Percentiles rank a stretch among this genome's conserved stretches.
Conservation (phyloP, 2,329 filamentous ascomycete species). For the Paracorniculantispora psalliotae region DNA sequence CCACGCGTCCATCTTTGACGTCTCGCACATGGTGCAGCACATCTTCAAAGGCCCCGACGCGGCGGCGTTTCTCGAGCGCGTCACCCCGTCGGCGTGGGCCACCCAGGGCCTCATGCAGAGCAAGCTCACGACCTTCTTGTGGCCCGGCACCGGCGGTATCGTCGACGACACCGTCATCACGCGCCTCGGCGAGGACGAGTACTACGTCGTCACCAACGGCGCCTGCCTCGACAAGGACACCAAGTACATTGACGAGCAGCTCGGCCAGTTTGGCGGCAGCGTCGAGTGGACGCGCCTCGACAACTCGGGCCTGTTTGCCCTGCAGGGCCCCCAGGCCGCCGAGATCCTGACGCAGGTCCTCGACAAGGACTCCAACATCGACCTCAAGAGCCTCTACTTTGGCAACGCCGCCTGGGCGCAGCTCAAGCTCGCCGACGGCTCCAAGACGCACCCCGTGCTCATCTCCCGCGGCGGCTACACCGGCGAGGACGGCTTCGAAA, state of each 20-base stretch:
- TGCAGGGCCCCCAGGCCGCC: conserved; percentile 79
- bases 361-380: conserved; percentile 35
- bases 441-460: conserved; percentile 41
- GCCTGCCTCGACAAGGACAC: conserved; percentile 87
- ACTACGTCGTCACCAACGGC: conserved; percentile 95
- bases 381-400: conserved; percentile 72
- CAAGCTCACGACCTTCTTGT: conserved; percentile 79
- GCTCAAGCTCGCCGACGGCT: conserved; percentile 55
- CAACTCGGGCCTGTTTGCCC: conserved; percentile 73
- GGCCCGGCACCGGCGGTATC: conserved; percentile 78
- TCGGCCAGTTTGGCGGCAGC: conserved; percentile 52
- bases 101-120: conserved; percentile 63
- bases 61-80: conserved; percentile 71
- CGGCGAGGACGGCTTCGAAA: conserved; percentile 96
- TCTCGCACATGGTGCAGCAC: conserved; percentile 95
- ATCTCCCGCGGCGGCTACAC: conserved; percentile 92
- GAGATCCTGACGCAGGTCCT: conserved; percentile 64
- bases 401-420: conserved; percentile 66
- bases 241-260: conserved; percentile 66
- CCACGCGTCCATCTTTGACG: conserved; percentile 89
- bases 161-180: conserved; percentile 93
- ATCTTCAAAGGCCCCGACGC: conserved; percentile 76
- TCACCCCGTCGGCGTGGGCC: conserved; percentile 73
- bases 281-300: conserved; percentile 66
- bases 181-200: conserved; percentile 64